Conservation (phyloP, 352 stramenopile species). For the Globisporangium orthogonon region DNA sequence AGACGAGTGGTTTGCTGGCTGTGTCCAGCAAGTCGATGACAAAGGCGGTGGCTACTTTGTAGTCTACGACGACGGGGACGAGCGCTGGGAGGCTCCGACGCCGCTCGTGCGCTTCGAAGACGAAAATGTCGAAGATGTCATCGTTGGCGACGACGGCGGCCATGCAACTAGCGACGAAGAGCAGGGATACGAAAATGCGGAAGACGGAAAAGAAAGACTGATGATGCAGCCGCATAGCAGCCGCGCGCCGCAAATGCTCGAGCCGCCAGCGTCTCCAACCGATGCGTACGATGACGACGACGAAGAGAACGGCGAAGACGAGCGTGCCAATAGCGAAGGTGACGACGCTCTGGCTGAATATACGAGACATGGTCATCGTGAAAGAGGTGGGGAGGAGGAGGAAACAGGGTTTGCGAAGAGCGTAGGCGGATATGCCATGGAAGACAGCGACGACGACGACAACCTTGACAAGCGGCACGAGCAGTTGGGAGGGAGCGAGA, state of each 20-base stretch:
- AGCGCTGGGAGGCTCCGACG: constrained; percentile 50
- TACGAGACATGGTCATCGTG: not conserved
- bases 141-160: not conserved
- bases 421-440: not conserved
- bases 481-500: constrained; percentile 3
- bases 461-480: not conserved
- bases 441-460: not conserved
- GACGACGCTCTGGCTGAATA: not conserved
- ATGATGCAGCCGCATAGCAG: not conserved
- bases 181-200: not conserved
- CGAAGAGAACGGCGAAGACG: not conserved
- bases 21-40: constrained; percentile 30
- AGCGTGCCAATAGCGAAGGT: constrained; percentile 4
- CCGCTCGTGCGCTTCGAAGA: constrained; percentile 37
- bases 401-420: not conserved
- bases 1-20: constrained; percentile 61
- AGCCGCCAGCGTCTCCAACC: constrained; percentile 34
- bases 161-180: not conserved
- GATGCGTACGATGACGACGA: constrained; percentile 22
- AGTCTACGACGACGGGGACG: constrained; percentile 77
- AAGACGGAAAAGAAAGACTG: not conserved
- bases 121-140: not conserved
- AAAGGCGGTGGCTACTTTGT: constrained; percentile 47
- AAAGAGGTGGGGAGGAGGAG: not conserved
- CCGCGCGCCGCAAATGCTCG: constrained; percentile 23